These are phyloP conservation scores for Lipomyces lipofer DNA, from an alignment of 805 yeast species.

Conservation along the genomic window DNA sequence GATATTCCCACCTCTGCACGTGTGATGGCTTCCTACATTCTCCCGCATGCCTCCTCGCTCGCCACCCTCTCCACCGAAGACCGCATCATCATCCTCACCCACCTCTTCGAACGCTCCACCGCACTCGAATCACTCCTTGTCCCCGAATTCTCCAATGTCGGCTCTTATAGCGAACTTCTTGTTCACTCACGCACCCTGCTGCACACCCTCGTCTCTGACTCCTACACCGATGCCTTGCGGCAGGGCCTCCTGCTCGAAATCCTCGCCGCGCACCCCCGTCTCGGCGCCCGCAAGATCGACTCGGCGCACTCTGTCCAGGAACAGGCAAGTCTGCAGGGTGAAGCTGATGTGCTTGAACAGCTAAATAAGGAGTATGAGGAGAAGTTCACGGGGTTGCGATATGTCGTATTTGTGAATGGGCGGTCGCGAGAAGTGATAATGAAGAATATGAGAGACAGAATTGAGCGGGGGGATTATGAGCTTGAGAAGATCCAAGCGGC, in stretches of 20 bases:
- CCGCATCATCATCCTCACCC: conserved; percentile 49
- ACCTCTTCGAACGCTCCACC: conserved; percentile 66
- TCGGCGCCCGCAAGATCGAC: conserved; percentile 63
- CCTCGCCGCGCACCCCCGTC: conserved; percentile 87
- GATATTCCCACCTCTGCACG: too few relatives aligned
- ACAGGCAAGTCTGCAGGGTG: conserved; percentile 61
- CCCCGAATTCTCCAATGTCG: conserved; percentile 37
- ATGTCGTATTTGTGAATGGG: conserved; percentile 89
- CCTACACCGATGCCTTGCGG: conserved; percentile 34
- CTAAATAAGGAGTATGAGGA: conserved; percentile 61
- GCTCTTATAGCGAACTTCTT: conserved; percentile 45
- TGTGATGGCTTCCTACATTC: conserved; percentile 13
- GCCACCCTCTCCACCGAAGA: conserved; percentile 28
- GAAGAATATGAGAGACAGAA: conserved; percentile 59
- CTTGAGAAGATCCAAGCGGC: conserved; percentile 67
- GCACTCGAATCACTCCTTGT: conserved; percentile 44
- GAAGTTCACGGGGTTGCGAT: conserved; percentile 68
- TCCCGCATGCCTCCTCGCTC: conserved; percentile 27
- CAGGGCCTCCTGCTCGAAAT: conserved; percentile 44
- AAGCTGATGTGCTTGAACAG: conserved; percentile 51
- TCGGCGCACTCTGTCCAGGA: conserved; percentile 67
- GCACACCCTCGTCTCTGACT: conserved; percentile 37
- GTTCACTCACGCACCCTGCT: conserved; percentile 48
- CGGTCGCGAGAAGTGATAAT: conserved; percentile 66
- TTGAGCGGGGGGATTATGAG: conserved; percentile 53